Evolutionary conservation across 371 early-diverging fungal species (phyloP).

Genomic region (Mortierella sp.): DNA sequence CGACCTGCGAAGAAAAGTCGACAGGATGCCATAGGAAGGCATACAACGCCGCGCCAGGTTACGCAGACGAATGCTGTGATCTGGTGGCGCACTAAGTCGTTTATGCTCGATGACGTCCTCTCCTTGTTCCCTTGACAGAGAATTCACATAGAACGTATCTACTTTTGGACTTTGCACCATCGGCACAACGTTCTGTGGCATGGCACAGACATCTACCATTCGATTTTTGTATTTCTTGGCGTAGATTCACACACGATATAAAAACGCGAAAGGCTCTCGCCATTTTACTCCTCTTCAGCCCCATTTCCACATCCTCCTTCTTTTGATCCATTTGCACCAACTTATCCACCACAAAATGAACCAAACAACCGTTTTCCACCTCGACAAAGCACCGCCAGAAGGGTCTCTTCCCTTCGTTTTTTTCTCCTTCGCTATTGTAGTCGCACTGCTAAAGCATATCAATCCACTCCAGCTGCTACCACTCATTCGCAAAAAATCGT

Average conservation of each 20-base stretch:
- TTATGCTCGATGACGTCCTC: neutral
- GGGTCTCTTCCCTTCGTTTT: neutral
- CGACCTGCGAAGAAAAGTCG: too few relatives aligned
- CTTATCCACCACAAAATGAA: neutral
- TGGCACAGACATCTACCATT: neutral
- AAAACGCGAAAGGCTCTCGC: neutral
- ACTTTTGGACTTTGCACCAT: neutral
- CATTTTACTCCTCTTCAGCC: neutral
- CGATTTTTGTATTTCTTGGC: too few relatives aligned
- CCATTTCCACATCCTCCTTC: neutral
- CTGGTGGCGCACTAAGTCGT: too few relatives aligned
- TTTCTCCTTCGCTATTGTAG: neutral
- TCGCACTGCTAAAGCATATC: neutral
- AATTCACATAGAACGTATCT: neutral
- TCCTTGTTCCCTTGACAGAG: neutral
- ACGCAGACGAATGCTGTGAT: too few relatives aligned
- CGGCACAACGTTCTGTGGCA: neutral
- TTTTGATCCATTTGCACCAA: too few relatives aligned
- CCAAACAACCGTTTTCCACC: neutral
- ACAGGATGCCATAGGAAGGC: too few relatives aligned
- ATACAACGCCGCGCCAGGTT: too few relatives aligned
- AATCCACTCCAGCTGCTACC: neutral
- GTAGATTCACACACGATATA: too few relatives aligned
- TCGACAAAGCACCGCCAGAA: slow-evolving; percentile 3
- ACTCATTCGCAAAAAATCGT: neutral